phyloP scores from a whole-genome alignment of 192 early-diverging fungal species.

The Podila verticillata region DNA sequence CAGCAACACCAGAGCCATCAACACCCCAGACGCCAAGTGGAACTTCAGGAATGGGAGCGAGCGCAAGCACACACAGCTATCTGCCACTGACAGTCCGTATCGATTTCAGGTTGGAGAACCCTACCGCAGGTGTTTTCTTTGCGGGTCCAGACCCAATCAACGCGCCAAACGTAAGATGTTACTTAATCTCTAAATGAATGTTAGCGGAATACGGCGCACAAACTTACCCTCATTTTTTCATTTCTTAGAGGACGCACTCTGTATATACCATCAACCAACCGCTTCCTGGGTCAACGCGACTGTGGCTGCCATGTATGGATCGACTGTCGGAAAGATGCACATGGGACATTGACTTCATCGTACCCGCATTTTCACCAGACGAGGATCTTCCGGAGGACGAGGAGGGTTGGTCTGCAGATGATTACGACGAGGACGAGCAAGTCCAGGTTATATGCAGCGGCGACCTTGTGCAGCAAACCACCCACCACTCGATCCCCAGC shows the following conservation, averaged over 20 bases:
- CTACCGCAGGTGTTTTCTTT: conserved; percentile 64
- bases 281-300: conserved; percentile 71
- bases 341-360: conserved; percentile 83
- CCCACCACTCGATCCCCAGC: conserved; percentile 65
- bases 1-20: conserved; percentile 40
- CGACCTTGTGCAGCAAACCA: conserved; percentile 71
- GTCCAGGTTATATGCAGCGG: conserved; percentile 73
- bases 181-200: neutral
- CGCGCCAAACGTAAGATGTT: conserved; percentile 59
- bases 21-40: conserved; percentile 47
- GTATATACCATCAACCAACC: conserved; percentile 76
- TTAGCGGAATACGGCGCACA: neutral
- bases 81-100: conserved; percentile 57
- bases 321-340: conserved; percentile 69
- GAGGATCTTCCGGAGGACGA: conserved; percentile 40
- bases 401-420: conserved; percentile 43
- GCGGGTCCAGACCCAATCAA: conserved; percentile 63
- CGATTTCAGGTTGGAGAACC: conserved; percentile 61
- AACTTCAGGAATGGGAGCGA: conserved; percentile 7
- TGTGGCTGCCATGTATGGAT: conserved; percentile 87
- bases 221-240: neutral
- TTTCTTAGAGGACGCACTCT: conserved; percentile 55
- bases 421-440: conserved; percentile 60
- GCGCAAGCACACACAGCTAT: conserved; percentile 33
- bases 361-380: conserved; percentile 60